phyloP scores from a whole-genome alignment of 148 eudicot species.

The Selenicereus undatus region DNA sequence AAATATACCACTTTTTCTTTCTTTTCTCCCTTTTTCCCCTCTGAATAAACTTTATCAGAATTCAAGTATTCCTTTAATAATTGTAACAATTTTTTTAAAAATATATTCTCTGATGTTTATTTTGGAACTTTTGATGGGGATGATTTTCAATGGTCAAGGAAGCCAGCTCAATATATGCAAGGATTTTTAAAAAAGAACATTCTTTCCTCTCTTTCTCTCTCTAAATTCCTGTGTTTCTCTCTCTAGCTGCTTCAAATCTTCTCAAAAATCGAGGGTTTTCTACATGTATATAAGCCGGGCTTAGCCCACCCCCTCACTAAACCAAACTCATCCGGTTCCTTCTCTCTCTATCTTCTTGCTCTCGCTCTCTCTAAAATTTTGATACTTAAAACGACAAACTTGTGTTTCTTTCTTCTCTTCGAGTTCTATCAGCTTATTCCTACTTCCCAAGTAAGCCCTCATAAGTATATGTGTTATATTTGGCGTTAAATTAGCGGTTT shows the following conservation, averaged over 20 bases:
- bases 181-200: conserved; percentile 31
- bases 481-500: background rate
- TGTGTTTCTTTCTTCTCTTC: background rate
- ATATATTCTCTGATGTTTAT: background rate
- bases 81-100: background rate
- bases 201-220: conserved; percentile 12
- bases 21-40: conserved; percentile 8
- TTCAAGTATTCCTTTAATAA: conserved; percentile 25
- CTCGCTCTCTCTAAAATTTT: conserved; percentile 5
- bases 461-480: no score
- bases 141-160: conserved; percentile 29
- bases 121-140: conserved; percentile 36
- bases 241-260: conserved; percentile 21
- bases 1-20: conserved; percentile 5
- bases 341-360: background rate
- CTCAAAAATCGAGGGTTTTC: conserved; percentile 27
- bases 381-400: no score
- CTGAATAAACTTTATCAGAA: conserved; percentile 44
- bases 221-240: background rate
- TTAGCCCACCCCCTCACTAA: conserved; percentile 4
- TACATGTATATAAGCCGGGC: conserved; percentile 34
- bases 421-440: background rate
- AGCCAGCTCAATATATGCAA: conserved; percentile 29
- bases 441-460: conserved; percentile 16
- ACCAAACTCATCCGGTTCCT: conserved; percentile 8